Percentiles rank a stretch among this genome's conserved stretches.
phyloP scores from a whole-genome alignment of 345 rosid genomes.

The Brassica rapa region DNA sequence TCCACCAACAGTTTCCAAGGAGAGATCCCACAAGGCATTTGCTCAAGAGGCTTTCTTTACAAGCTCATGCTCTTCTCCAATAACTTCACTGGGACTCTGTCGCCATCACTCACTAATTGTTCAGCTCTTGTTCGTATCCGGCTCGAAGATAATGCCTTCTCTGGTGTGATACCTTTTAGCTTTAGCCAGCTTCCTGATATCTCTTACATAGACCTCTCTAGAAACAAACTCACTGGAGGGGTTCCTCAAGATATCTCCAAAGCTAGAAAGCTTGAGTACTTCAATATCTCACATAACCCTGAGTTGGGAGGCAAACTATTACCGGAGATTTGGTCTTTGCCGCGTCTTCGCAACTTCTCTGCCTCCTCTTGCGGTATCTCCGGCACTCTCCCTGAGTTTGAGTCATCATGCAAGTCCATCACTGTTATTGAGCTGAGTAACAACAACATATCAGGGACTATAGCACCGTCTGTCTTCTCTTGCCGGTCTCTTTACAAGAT shows the following conservation, averaged over 20 bases:
- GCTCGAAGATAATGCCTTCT: conserved; percentile 80
- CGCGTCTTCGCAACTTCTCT: conserved; percentile 77
- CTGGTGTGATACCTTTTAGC: conserved; percentile 71
- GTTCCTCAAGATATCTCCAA: conserved; percentile 59
- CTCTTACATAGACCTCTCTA: conserved; percentile 73
- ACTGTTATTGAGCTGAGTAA: conserved; percentile 61
- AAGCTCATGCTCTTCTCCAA: conserved; percentile 87
- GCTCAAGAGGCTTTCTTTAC: conserved; percentile 66
- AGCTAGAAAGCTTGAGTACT: conserved; percentile 71
- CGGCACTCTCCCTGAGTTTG: conserved; percentile 61
- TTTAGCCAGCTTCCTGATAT: conserved; percentile 64
- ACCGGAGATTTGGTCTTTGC: conserved; percentile 57
- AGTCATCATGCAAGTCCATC: conserved; percentile 65
- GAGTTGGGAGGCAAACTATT: conserved; percentile 68
- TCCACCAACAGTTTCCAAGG: conserved; percentile 81
- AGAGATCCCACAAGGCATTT: conserved; percentile 71
- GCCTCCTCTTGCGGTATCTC: conserved; percentile 68
- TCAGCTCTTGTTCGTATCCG: conserved; percentile 82
- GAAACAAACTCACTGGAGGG: conserved; percentile 72
- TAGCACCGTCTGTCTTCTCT: conserved; percentile 57
- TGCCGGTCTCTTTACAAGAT: conserved; percentile 58
- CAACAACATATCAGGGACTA: conserved; percentile 57
- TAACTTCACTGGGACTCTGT: conserved; percentile 60
- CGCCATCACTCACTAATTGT: conserved; percentile 71
- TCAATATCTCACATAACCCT: conserved; percentile 73